Percentiles rank a stretch among this genome's conserved stretches.
phyloP scores from a whole-genome alignment of 1,284 basidiomycete species.

The Ceratobasidium theobromae region DNA sequence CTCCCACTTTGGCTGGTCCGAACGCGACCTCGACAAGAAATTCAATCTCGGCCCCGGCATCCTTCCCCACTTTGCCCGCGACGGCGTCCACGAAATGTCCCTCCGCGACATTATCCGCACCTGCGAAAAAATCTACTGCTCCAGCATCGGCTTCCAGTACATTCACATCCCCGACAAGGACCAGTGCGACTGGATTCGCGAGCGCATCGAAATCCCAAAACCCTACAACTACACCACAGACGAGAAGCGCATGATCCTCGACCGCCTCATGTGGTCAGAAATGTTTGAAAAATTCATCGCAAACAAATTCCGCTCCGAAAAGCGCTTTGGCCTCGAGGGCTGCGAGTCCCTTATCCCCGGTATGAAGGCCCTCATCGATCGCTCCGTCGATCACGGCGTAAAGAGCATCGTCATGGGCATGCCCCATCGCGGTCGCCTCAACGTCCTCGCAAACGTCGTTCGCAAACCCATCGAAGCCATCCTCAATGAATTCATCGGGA shows the following conservation, averaged over 20 bases:
- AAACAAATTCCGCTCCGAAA: conserved; percentile 99
- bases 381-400: conserved; percentile 94
- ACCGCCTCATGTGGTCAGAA: conserved; percentile 99
- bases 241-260: conserved; percentile 98
- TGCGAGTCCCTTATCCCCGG: conserved; percentile 98
- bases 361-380: conserved; percentile 99
- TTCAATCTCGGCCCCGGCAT: conserved; percentile 95
- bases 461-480: conserved; percentile 98
- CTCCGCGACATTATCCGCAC: conserved; percentile 91
- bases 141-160: conserved; percentile 95
- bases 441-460: conserved; percentile 97
- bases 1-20: conserved; percentile 92
- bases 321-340: conserved; percentile 98
- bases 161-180: conserved; percentile 98
- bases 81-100: conserved; percentile 82
- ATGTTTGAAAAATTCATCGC: conserved; percentile 99
- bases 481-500: conserved; percentile 93
- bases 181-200: conserved; percentile 99
- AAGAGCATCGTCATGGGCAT: conserved; percentile 98
- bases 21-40: conserved; percentile 91
- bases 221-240: conserved; percentile 99
- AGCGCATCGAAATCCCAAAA: conserved; percentile 92
- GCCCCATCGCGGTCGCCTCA: conserved; percentile 98
- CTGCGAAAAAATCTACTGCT: conserved; percentile 94
- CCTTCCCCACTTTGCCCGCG: conserved; percentile 89